A percentile compares a stretch with the other conserved stretches of the same genome.
Evolutionary conservation across 78 protist genomes (phyloP).

Genomic region (Cyanophora paradoxa): DNA sequence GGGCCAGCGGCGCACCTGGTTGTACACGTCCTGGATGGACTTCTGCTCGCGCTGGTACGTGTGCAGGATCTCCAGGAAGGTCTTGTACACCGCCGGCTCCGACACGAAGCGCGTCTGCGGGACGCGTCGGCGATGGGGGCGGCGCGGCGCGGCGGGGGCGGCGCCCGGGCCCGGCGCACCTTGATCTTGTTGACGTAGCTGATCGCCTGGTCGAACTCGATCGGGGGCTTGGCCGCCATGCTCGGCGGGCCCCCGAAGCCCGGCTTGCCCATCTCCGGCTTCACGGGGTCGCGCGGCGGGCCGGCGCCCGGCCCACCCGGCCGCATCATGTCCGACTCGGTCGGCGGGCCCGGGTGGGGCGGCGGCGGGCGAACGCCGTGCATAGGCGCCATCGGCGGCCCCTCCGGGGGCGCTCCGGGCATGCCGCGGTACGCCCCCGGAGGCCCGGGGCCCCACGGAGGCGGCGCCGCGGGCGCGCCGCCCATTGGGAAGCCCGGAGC

Average conservation of each 20-base stretch:
- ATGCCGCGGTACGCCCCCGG: too few relatives aligned
- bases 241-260: background rate
- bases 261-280: background rate
- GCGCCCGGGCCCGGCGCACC: background rate
- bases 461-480: too few relatives aligned
- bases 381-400: too few relatives aligned
- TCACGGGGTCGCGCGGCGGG: too few relatives aligned
- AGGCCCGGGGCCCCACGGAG: too few relatives aligned
- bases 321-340: background rate
- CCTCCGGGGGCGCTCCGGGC: too few relatives aligned
- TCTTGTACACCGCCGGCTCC: slow-evolving; percentile 79
- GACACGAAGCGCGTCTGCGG: slow-evolving; percentile 51
- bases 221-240: background rate
- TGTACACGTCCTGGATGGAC: slow-evolving; percentile 58
- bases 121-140: too few relatives aligned
- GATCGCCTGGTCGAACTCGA: slow-evolving; percentile 29
- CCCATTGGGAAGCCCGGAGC: too few relatives aligned
- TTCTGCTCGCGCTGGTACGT: slow-evolving; percentile 66
- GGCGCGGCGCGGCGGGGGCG: too few relatives aligned
- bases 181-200: slow-evolving; percentile 38
- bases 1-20: slow-evolving; percentile 54
- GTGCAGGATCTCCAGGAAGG: slow-evolving; percentile 81
- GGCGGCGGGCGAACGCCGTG: too few relatives aligned
- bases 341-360: background rate
- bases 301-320: too few relatives aligned